Evolutionary conservation across 176 grass and related monocot genomes (phyloP).

Genomic region (Zizania latifolia): DNA sequence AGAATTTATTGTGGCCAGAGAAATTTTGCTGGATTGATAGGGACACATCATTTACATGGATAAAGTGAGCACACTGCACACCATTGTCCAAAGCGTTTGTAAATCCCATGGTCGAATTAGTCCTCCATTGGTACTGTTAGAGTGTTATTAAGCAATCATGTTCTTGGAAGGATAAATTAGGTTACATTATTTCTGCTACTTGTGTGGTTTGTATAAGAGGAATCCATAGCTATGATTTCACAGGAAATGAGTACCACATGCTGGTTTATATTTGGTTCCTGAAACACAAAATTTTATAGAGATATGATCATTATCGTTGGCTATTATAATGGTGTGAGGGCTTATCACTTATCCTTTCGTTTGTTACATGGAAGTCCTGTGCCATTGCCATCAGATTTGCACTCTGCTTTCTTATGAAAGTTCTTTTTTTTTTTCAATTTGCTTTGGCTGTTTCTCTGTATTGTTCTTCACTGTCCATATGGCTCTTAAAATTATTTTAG

Average conservation of each 20-base stretch:
- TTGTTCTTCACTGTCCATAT: conserved; percentile 7
- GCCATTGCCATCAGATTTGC: neutral
- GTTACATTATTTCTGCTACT: conserved; percentile 13
- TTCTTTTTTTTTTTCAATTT: neutral
- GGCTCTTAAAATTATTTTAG: conserved; percentile 5
- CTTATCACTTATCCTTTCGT: neutral
- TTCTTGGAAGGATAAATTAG: neutral
- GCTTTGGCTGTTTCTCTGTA: neutral
- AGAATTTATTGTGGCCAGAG: neutral
- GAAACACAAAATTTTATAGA: neutral
- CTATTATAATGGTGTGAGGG: neutral
- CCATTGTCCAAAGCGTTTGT: neutral
- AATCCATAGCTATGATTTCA: conserved; percentile 2
- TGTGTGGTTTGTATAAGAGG: neutral
- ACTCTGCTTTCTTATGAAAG: neutral
- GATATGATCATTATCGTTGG: neutral
- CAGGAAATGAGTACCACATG: neutral
- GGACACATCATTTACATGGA: neutral
- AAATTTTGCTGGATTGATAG: neutral
- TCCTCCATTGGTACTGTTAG: neutral
- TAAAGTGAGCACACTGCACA: neutral
- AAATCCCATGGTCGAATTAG: neutral
- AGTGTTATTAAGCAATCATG: neutral
- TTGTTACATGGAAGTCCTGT: neutral
- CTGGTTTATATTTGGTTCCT: conserved; percentile 1